Base-by-base conservation (phyloP, 371 early-diverging fungal species). In the Rhizopus sp. region DNA sequence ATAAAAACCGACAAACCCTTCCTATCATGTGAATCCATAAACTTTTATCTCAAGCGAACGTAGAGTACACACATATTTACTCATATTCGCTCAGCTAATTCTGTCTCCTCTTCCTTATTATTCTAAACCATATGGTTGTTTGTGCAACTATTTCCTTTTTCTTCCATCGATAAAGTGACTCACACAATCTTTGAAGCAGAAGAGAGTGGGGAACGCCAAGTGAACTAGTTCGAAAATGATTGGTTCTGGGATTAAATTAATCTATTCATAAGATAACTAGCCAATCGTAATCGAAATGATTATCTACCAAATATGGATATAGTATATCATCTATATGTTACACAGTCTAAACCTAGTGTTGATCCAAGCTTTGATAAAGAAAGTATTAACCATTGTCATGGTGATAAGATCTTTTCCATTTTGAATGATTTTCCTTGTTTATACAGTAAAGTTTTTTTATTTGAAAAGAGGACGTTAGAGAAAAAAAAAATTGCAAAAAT, bases 121-220 rank as follows among this genome's bases (percentile, higher is more conserved):
- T 2, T 2, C 23, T 23, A 23, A 23, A 23, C 23, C 23, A 23
- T 23, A 23, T 23, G 23, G 23, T 23, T 41, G 10, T n/a, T 6
- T 41, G 41, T 41, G 41, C 41, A 41, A 41, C 41, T 41, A 15
- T 41, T 41, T n/a, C 15, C 41, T n/a, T n/a, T 41, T 15, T 12
- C 10, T 41, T n/a, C 10, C 38, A 41, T 41, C 6, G 41, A 12
- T 15, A 12, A 15, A 41, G 15, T 41, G 41, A 41, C 41, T 41
- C 41, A 41, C 41, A 41, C 41, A 41, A 41, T 41, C 15, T 41
- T 41, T n/a, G 3, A n/a, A n/a, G 41, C 41, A 41, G 15, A 15
- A n/a, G 41, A 15, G 9, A 10, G 5, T 41, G 13, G 41, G 41
- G 15, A 41, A 41, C 15, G 5, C 41, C 41, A 41, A 41, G 41